Evolutionary conservation across 2,329 filamentous ascomycete species (phyloP), one percentile per base, ranked within the genome.

Genomic region (Penicillium aurantiogriseum): DNA sequence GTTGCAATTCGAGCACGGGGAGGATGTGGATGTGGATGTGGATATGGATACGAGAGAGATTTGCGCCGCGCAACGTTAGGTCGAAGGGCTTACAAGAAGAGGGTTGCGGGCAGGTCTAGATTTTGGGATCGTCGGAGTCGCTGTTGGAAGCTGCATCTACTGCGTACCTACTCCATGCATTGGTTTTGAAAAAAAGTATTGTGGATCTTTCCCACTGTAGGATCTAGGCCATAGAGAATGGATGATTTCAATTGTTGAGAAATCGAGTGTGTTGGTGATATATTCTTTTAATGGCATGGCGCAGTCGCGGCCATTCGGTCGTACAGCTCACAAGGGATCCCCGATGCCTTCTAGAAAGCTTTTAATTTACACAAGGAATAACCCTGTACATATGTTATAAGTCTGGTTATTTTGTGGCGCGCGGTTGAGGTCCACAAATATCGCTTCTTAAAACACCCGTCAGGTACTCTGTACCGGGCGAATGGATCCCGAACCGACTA

Each of bases 401-500:
- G 10, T 10, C 4, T 38, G 6, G 17, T 25, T 5, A n/a, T 33
- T 31, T 33, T 8, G 35, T 40, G 33, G 35, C 40, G 48, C 35
- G 33, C 27, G 40, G 40, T 56, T 46, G 48, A 46, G 42, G 15
- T 21, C 39, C 27, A 46, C 42, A 40, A 47, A 17, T 10, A 47
- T 45, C 33, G 54, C 40, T 47, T 56, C 42, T 42, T 56, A 48
- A 52, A 56, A 47, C 42, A 35, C 15, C 15, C 5, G 0, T 40
- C 4, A 5, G 23, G n/a, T 10, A 31, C 29, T 11, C 4, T 4
- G 29, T 31, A 4, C 27, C 43, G 6, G 29, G 6, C 7, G 8
- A 35, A 25, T 17, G 8, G 6, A 15, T 3, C 8, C 9, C 10
- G 10, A 44, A n/a, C 9, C 1, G 15, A 36, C 19, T 3, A 23